Percentiles rank a stretch among this genome's conserved stretches.
phyloP scores from a whole-genome alignment of 108 stramenopile species.

The Parietichytrium sp. region DNA sequence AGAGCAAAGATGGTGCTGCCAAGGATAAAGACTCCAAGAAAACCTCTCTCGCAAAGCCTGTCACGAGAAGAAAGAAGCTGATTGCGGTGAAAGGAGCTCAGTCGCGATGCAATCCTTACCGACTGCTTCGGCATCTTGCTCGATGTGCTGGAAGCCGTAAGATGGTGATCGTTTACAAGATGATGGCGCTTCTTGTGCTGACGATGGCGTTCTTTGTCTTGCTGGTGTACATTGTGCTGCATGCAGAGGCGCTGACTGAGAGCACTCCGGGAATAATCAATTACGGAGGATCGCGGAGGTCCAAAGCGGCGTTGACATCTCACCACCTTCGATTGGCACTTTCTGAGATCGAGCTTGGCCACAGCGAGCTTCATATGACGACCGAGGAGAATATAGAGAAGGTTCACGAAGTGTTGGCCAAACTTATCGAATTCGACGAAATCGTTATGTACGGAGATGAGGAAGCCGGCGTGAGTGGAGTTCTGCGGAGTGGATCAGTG shows the following conservation, averaged over 20 bases:
- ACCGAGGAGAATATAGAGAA: not conserved
- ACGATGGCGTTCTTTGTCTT: not conserved
- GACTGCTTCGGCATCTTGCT: not conserved
- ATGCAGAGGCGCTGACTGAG: not conserved
- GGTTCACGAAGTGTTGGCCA: not conserved
- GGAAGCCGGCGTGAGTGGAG: not conserved
- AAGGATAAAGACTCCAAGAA: not conserved
- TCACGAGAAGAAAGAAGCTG: not conserved
- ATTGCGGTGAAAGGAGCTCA: not conserved
- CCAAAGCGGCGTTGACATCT: not conserved
- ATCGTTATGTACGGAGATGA: not conserved
- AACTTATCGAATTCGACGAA: not conserved
- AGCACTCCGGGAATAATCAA: not conserved
- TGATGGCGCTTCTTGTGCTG: not conserved
- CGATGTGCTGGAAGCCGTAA: not conserved
- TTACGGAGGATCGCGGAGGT: not conserved
- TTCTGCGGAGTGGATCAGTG: not conserved
- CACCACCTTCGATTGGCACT: not conserved
- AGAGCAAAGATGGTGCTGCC: constrained; percentile 1
- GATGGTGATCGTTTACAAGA: not conserved
- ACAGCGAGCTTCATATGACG: not conserved
- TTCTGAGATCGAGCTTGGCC: not conserved
- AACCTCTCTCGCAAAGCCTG: not conserved
- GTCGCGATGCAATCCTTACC: too few relatives aligned
- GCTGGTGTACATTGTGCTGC: not conserved